Conservation (phyloP, 495 filamentous ascomycete species). For the Trichoderma parareesei region DNA sequence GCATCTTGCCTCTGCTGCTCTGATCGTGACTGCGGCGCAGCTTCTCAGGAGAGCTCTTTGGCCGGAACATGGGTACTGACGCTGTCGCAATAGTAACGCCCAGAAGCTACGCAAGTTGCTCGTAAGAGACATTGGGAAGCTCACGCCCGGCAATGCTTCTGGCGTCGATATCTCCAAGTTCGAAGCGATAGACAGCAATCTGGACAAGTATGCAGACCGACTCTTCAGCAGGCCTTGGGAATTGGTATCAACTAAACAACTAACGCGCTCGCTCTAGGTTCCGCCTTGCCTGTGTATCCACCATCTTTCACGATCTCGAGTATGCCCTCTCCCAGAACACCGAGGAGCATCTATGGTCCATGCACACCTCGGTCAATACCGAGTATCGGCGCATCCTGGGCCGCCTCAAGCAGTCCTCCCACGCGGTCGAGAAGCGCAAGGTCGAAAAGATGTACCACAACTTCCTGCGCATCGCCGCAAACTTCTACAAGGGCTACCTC, state of each 20-base stretch:
- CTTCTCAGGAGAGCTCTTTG: not conserved
- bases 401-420: slow-evolving; percentile 38
- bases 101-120: slow-evolving; percentile 25
- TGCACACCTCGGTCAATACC: slow-evolving; percentile 67
- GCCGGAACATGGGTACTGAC: not conserved
- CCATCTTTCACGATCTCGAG: slow-evolving; percentile 67
- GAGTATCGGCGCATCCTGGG: slow-evolving; percentile 58
- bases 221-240: not conserved
- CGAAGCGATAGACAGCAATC: slow-evolving; percentile 21
- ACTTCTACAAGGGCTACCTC: slow-evolving; percentile 80
- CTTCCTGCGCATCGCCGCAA: slow-evolving; percentile 78
- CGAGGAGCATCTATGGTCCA: slow-evolving; percentile 69
- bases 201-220: slow-evolving; percentile 23
- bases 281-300: slow-evolving; percentile 58
- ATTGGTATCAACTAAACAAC: not conserved
- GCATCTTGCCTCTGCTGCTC: not conserved
- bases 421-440: slow-evolving; percentile 70
- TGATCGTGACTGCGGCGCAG: not conserved
- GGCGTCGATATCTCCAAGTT: slow-evolving; percentile 23
- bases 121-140: slow-evolving; percentile 18
- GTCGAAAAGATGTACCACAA: slow-evolving; percentile 67
- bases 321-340: slow-evolving; percentile 53
- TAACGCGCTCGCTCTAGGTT: slow-evolving; percentile 43
- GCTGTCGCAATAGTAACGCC: slow-evolving; percentile 18
- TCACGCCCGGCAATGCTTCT: slow-evolving; percentile 20